Evolutionary conservation across 495 filamentous ascomycete genomes (phyloP).

Genomic region (Penicillium dipodomyicola): DNA sequence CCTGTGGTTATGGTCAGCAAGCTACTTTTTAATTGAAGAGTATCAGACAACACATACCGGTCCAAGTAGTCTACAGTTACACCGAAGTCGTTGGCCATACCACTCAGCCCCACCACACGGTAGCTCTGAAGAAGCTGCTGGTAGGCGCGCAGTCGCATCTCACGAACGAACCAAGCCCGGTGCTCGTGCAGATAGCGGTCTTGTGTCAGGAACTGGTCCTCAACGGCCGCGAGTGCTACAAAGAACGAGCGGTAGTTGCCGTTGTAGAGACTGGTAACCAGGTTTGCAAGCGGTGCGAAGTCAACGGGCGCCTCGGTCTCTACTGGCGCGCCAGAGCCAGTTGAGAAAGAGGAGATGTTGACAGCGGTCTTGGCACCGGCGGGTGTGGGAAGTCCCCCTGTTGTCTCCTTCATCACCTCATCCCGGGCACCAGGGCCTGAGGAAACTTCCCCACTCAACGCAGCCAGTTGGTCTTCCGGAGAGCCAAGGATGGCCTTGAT

Average conservation of each 20-base stretch:
- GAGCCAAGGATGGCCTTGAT: slow-evolving; percentile 94
- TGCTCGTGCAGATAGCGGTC: slow-evolving; percentile 95
- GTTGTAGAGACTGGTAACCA: slow-evolving; percentile 87
- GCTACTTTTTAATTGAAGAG: neutral
- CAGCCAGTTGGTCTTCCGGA: slow-evolving; percentile 79
- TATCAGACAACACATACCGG: slow-evolving; percentile 52
- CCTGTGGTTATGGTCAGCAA: slow-evolving; percentile 43
- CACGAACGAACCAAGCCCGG: slow-evolving; percentile 90
- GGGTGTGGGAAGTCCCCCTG: slow-evolving; percentile 51
- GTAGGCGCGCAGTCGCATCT: slow-evolving; percentile 95
- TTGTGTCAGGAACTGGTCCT: slow-evolving; percentile 88
- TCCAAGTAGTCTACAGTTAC: slow-evolving; percentile 95
- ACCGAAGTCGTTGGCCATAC: slow-evolving; percentile 95
- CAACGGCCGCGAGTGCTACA: slow-evolving; percentile 81
- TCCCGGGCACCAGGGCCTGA: slow-evolving; percentile 76
- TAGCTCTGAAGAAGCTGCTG: slow-evolving; percentile 97
- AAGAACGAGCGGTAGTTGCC: slow-evolving; percentile 95
- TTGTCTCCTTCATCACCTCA: slow-evolving; percentile 71
- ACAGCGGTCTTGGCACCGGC: slow-evolving; percentile 62
- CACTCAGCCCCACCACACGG: slow-evolving; percentile 88
- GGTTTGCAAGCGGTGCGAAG: slow-evolving; percentile 74
- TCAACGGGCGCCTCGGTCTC: slow-evolving; percentile 74
- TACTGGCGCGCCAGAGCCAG: slow-evolving; percentile 63
- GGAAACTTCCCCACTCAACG: slow-evolving; percentile 68
- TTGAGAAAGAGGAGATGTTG: slow-evolving; percentile 79